A percentile compares a stretch with the other conserved stretches of the same genome.
Conservation (phyloP, 768 basidiomycete species). For the Trametopsis cervina region DNA sequence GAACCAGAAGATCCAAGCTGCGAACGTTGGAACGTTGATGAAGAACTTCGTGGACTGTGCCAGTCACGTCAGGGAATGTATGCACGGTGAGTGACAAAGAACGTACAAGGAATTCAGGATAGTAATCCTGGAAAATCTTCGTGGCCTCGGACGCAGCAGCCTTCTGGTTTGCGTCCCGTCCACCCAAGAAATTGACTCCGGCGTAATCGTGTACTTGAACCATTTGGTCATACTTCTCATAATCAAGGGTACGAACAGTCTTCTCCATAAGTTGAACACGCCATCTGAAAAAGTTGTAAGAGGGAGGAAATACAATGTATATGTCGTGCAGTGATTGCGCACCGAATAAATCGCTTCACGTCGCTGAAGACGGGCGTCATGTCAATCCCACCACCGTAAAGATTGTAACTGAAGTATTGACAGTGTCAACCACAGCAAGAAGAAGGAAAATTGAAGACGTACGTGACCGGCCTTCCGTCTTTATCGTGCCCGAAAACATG, state of each 20-base stretch:
- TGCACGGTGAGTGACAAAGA: neutral
- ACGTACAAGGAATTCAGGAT: slow-evolving; percentile 71
- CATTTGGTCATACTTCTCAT: slow-evolving; percentile 64
- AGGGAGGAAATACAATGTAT: slow-evolving; percentile 29
- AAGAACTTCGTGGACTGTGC: slow-evolving; percentile 71
- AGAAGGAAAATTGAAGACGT: slow-evolving; percentile 21
- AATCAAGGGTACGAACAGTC: slow-evolving; percentile 57
- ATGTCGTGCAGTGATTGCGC: slow-evolving; percentile 6
- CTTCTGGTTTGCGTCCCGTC: slow-evolving; percentile 66
- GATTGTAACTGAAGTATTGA: slow-evolving; percentile 50
- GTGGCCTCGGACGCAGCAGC: slow-evolving; percentile 69
- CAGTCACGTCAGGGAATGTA: neutral
- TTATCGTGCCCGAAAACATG: slow-evolving; percentile 67
- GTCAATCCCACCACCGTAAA: slow-evolving; percentile 68
- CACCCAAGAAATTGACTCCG: slow-evolving; percentile 55
- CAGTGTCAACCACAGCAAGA: neutral
- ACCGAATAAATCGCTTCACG: slow-evolving; percentile 71
- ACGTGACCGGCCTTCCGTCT: slow-evolving; percentile 63
- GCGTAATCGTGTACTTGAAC: slow-evolving; percentile 78
- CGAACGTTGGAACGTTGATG: slow-evolving; percentile 68
- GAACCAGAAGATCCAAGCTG: slow-evolving; percentile 80
- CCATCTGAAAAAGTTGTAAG: slow-evolving; percentile 47
- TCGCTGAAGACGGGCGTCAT: slow-evolving; percentile 70
- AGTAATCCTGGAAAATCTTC: slow-evolving; percentile 68
- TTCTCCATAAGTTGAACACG: slow-evolving; percentile 74